Base-by-base conservation (phyloP, 805 yeast species). In the Saccharomyces paradoxus region DNA sequence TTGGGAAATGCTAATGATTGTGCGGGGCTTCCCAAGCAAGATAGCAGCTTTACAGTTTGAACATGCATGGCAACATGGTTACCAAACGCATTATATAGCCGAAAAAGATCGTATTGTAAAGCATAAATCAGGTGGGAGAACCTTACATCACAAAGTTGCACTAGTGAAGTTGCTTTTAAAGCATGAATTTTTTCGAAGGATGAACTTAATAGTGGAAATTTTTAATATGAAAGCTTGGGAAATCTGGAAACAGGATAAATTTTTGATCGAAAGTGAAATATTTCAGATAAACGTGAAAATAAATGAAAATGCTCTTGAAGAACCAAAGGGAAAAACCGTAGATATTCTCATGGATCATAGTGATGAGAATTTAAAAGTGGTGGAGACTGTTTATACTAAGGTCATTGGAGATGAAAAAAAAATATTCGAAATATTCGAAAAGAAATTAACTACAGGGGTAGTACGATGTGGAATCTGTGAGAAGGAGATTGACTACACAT, bases 61-160 rank as follows among this genome's bases (percentile, higher is more conserved):
- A 63, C 90, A 86, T 68, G 91, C 95, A 1, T 84, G 87, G 81
- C 96, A 88, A 60, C 94, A 87, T 66, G 74, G 84, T 1, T 75
- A 83, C 57, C 75, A 74, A 51, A 84, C 95, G 0, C 72, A 89
- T 41, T 88, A 82, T 63, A 81, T 87, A 3, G 27, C 51, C 6
- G 63, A 68, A 1, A 58, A 59, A 0, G 68, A 64, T 2, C 67
- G 84, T 51, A 64, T 81, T 10, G 69, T 75, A 1, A 72, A 66
- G 27, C 57, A 55, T 21, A 73, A 70, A 56, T 65, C 66, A 4
- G 66, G 74, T 14, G 79, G 80, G 0, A 65, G 73, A 48, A 67
- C 77, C 0, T 44, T 82, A 2, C 77, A 74, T 50, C 75, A 77
- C 50, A 76, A 77, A 49, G 51, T 84, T 12, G 86, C 78, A 0